A percentile compares a stretch with the other conserved stretches of the same genome.
These are phyloP conservation scores for Erodium moschatum DNA, from an alignment of 441 rosid species.

Conservation along the genomic window DNA sequence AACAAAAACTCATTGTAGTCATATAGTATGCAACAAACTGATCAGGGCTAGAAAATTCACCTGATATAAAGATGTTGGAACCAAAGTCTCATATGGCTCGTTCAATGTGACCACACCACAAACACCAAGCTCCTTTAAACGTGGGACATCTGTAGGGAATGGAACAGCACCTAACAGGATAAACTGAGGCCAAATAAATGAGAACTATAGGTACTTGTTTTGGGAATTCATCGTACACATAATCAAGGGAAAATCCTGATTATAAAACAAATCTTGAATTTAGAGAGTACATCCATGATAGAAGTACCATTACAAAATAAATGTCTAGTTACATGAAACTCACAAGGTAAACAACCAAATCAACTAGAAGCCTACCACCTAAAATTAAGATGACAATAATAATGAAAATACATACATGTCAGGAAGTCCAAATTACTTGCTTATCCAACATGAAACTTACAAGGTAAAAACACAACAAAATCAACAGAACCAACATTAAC, in stretches of 20 bases:
- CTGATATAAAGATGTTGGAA: constrained; percentile 71
- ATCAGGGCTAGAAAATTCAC: constrained; percentile 30
- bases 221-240: neutral
- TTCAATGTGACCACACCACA: constrained; percentile 76
- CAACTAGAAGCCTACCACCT: neutral
- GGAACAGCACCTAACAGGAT: constrained; percentile 91
- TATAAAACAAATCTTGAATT: neutral
- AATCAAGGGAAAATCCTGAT: neutral
- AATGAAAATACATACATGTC: neutral
- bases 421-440: neutral
- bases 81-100: constrained; percentile 93
- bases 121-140: constrained; percentile 77
- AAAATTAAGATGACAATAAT: neutral
- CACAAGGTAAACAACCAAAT: neutral
- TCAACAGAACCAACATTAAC: no score
- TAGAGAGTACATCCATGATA: neutral
- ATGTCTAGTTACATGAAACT: neutral
- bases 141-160: constrained; percentile 75
- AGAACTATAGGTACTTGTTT: neutral
- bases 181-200: constrained; percentile 37
- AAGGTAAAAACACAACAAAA: no score
- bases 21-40: neutral
- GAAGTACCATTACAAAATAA: neutral
- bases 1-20: neutral
- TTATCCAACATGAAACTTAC: neutral